Evolutionary conservation across 129 eudicot species (phyloP).

Genomic region (Scalesia atractyloides): DNA sequence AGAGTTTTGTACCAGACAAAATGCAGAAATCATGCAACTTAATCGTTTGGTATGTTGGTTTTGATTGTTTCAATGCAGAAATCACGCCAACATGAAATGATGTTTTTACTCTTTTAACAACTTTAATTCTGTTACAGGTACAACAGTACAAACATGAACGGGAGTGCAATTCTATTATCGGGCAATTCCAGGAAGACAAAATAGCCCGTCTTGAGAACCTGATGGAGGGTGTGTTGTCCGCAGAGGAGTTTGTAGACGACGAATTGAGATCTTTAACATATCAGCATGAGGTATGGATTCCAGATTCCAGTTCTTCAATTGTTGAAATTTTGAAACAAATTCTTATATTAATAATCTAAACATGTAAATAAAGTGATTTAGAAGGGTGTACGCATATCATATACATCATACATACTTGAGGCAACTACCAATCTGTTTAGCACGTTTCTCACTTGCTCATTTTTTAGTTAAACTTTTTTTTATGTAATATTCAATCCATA

Average conservation of each 20-base stretch:
- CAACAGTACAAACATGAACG: constrained; percentile 94
- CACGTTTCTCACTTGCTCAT: not conserved
- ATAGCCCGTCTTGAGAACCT: constrained; percentile 82
- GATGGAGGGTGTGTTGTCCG: constrained; percentile 82
- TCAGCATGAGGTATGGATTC: constrained; percentile 65
- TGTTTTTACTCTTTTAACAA: not conserved
- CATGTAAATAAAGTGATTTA: not conserved
- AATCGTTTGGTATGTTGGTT: constrained; percentile 75
- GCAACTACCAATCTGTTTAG: not conserved
- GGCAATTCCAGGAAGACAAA: constrained; percentile 88
- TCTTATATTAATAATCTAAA: not conserved
- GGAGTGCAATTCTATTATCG: constrained; percentile 82
- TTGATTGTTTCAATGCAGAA: not conserved
- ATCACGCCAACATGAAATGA: not conserved
- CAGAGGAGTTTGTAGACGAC: constrained; percentile 80
- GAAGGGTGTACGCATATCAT: constrained; percentile 5
- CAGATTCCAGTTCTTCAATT: not conserved
- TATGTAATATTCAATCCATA: not conserved
- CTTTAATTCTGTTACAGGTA: constrained; percentile 51
- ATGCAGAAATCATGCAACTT: constrained; percentile 75
- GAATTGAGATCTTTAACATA: constrained; percentile 60
- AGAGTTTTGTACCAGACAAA: constrained; percentile 73
- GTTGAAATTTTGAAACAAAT: not conserved
- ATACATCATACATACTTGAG: not conserved
- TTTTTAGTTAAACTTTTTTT: not conserved